A percentile compares a stretch with the other conserved stretches of the same genome.
Conservation (phyloP, 257 asterid species). For the Anisodus acutangulus region DNA sequence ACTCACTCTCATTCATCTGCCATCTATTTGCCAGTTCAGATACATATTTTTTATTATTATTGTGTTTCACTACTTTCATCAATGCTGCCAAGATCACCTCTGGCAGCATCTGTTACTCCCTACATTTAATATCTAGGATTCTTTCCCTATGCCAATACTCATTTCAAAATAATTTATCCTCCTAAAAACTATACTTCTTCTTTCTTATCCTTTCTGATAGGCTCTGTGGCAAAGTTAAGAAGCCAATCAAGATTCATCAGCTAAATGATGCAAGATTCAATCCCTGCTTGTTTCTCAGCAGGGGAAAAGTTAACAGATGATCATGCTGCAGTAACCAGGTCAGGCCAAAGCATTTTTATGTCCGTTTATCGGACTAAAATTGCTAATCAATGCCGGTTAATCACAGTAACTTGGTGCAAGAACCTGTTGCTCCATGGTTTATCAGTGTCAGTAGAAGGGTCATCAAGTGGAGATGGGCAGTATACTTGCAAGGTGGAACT, state of each 20-base stretch:
- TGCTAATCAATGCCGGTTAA: slow-evolving; percentile 68
- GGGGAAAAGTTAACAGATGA: slow-evolving; percentile 61
- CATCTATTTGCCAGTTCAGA: slow-evolving; percentile 59
- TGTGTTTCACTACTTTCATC: slow-evolving; percentile 47
- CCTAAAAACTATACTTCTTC: neutral
- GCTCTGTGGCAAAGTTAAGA: neutral
- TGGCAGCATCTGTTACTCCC: slow-evolving; percentile 56
- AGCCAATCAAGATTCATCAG: slow-evolving; percentile 12
- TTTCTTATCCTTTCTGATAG: neutral
- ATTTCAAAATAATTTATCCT: slow-evolving; percentile 28
- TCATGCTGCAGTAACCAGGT: slow-evolving; percentile 60
- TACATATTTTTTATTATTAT: slow-evolving; percentile 38
- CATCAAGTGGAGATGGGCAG: slow-evolving; percentile 50
- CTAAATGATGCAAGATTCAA: slow-evolving; percentile 69
- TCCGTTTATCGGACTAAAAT: slow-evolving; percentile 78
- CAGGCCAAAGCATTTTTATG: slow-evolving; percentile 82
- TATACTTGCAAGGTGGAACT: slow-evolving; percentile 83
- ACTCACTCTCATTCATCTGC: slow-evolving; percentile 51
- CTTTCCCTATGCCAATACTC: slow-evolving; percentile 35
- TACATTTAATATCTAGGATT: slow-evolving; percentile 37
- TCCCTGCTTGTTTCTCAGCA: slow-evolving; percentile 85
- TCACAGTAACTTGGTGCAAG: slow-evolving; percentile 96
- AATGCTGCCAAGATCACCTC: slow-evolving; percentile 68
- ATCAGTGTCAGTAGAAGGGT: slow-evolving; percentile 74
- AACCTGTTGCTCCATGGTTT: slow-evolving; percentile 87